Evolutionary conservation across 305 asterid species (phyloP), one percentile per base, ranked within the genome.

Genomic region (Fraxinus sp.): DNA sequence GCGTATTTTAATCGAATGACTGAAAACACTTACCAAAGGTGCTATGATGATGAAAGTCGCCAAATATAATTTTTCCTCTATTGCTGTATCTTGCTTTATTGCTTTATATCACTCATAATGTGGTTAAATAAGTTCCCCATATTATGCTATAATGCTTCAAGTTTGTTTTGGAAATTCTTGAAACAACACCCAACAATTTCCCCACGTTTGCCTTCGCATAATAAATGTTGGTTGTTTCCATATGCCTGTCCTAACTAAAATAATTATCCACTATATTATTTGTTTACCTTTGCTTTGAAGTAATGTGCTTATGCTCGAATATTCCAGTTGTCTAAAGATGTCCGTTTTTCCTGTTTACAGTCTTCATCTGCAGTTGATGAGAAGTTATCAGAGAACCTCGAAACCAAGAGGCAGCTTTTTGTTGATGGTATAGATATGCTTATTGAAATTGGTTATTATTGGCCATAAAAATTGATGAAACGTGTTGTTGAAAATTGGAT

Each of bases 291-390:
- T 72, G 4, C 70, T 22, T 20, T 59, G 70, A 20, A 59, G 70
- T 59, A 20, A 59, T 18, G 30, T 59, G 13, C 70, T 74, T 71
- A 30, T 64, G 49, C 46, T 46, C 64, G 33, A 18, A 14, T 39
- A 59, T 33, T 26, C 74, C 75, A 14, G 59, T 83, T 79, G 49
- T 68, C 85, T 86, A 80, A 82, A 79, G 83, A 71, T 78, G 11
- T 72, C 20, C 32, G 11, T 79, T 79, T 72, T 83, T 84, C 66
- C 66, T 74, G 13, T 80, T 71, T 83, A 62, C 78, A 91, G 94
- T 78, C 88, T 77, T 36, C 89, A 35, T 66, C 77, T 86, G 87
- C 88, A 80, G 85, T 87, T 81, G 82, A 16, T 2, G 89, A 83
- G 86, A 85, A 84, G 81, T 68, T 78, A 79, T 41, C 81, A 13